phyloP scores from a whole-genome alignment of 164 flowering plant genomes.

The Sextonia rubra region DNA sequence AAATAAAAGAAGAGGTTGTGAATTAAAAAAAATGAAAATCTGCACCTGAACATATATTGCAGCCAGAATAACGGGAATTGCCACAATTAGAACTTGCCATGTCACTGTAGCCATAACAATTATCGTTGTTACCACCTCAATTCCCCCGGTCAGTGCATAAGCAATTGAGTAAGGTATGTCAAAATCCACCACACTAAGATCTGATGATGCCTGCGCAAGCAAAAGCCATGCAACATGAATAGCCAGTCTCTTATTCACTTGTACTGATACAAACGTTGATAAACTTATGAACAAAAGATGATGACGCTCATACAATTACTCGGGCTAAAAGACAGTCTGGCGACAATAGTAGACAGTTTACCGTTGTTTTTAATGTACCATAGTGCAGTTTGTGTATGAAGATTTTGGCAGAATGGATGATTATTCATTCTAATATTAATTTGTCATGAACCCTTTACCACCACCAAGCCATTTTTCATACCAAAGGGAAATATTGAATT shows the following conservation, averaged over 20 bases:
- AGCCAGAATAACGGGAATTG: slow-evolving; percentile 35
- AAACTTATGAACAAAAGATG: no score
- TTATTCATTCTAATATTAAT: no score
- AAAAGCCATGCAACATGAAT: background rate
- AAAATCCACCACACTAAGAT: slow-evolving; percentile 63
- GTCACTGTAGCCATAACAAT: slow-evolving; percentile 70
- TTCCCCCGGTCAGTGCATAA: slow-evolving; percentile 32
- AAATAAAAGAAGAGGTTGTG: background rate
- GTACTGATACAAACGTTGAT: no score
- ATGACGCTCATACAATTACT: no score
- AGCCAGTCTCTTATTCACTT: background rate
- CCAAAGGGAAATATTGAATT: no score
- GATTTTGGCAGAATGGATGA: no score
- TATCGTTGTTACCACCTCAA: slow-evolving; percentile 40
- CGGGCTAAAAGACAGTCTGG: no score
- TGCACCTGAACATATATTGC: slow-evolving; percentile 63
- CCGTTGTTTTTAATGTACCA: no score
- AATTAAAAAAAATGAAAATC: background rate
- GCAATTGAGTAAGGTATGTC: slow-evolving; percentile 59
- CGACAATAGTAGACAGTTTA: no score
- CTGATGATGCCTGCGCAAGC: slow-evolving; percentile 75
- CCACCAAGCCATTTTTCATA: no score
- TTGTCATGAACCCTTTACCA: no score
- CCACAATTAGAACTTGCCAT: slow-evolving; percentile 84
- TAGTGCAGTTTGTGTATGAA: no score